phyloP scores from a whole-genome alignment of 2,329 filamentous ascomycete genomes.

The Paraconiothyrium brasiliense region DNA sequence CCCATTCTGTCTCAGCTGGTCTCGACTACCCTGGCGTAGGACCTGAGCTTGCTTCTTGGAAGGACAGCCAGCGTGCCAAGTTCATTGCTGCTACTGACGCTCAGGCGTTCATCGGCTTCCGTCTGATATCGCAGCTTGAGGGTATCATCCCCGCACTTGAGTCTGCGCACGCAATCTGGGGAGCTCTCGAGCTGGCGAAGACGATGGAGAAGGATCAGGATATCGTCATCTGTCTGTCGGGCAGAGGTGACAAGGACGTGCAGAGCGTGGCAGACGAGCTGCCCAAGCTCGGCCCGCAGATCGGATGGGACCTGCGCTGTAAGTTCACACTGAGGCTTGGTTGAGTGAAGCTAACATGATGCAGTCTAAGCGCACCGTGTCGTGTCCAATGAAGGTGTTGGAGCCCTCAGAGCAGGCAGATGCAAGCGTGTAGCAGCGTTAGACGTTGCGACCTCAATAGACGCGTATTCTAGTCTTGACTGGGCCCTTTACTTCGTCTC shows the following conservation, averaged over 20 bases:
- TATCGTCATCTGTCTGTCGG: conserved; percentile 91
- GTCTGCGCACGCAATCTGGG: conserved; percentile 90
- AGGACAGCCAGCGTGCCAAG: conserved; percentile 84
- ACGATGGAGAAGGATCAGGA: conserved; percentile 89
- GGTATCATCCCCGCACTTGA: conserved; percentile 97
- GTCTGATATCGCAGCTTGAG: conserved; percentile 83
- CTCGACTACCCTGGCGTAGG: conserved; percentile 98
- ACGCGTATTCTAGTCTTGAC: not conserved
- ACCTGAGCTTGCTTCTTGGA: conserved; percentile 91
- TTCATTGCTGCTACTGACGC: conserved; percentile 93
- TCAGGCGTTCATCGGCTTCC: conserved; percentile 88
- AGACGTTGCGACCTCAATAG: not conserved
- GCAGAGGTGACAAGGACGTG: conserved; percentile 96
- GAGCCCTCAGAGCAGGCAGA: not conserved
- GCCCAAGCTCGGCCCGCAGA: conserved; percentile 85
- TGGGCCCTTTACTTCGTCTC: too few species aligned
- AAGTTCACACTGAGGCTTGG: conserved; percentile 26
- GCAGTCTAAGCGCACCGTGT: conserved; percentile 33
- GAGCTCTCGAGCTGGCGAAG: conserved; percentile 89
- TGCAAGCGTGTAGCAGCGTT: not conserved
- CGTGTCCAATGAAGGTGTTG: not conserved
- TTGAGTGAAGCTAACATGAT: conserved; percentile 28
- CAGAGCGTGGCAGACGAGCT: conserved; percentile 97
- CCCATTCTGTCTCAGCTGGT: conserved; percentile 94
- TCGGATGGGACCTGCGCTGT: conserved; percentile 74